phyloP scores from a whole-genome alignment of 2,329 filamentous ascomycete species.

The Penicillium sp. region DNA sequence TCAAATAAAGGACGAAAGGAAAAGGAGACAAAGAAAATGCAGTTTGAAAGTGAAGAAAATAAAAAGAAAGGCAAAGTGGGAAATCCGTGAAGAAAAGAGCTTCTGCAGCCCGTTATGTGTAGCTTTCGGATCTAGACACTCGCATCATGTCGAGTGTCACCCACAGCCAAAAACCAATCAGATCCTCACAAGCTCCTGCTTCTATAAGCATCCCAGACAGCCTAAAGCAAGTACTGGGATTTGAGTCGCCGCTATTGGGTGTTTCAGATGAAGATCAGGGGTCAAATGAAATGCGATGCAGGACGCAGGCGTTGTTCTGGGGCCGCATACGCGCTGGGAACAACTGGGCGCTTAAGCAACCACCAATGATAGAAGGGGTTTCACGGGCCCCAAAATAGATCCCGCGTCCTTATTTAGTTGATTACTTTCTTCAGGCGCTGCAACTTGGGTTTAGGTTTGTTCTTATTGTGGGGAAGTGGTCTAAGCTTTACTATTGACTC shows the following conservation, averaged over 20 bases:
- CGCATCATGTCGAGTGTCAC: neutral
- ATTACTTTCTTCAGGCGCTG: conserved; percentile 1
- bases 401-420: neutral
- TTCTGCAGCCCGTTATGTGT: conserved; percentile 2
- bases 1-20: neutral
- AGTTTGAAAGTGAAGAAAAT: neutral
- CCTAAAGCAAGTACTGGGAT: neutral
- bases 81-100: conserved; percentile 7
- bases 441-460: neutral
- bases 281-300: neutral
- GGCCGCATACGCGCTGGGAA: conserved; percentile 19
- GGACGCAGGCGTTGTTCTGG: conserved; percentile 5
- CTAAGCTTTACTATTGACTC: no score
- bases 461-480: no score
- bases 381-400: conserved; percentile 17
- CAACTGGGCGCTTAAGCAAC: conserved; percentile 16
- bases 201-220: conserved; percentile 22
- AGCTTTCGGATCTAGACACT: neutral
- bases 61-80: neutral
- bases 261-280: conserved; percentile 7
- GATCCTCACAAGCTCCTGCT: neutral
- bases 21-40: neutral
- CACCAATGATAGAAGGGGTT: conserved; percentile 5
- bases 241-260: neutral
- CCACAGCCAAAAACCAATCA: conserved; percentile 13